phyloP scores from a whole-genome alignment of 345 rosid species.

The Anacardium occidentale region DNA sequence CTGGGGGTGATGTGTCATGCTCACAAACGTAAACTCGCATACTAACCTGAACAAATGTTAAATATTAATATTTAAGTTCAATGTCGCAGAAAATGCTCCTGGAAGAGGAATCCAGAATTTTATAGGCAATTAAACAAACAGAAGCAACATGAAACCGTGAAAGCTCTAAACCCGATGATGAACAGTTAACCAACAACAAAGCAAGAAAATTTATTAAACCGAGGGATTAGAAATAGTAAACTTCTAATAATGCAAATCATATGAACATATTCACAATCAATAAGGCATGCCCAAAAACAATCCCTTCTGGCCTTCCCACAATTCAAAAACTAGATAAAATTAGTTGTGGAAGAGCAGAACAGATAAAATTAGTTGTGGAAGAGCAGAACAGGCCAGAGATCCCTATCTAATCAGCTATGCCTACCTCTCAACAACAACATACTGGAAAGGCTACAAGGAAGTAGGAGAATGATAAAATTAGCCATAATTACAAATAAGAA shows the following conservation, averaged over 20 bases:
- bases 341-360: background rate
- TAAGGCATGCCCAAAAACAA: no score
- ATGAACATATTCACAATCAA: background rate
- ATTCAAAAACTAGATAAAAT: background rate
- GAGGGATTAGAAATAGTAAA: background rate
- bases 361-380: background rate
- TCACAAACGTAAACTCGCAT: conserved; percentile 75
- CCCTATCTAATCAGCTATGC: background rate
- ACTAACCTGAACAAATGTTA: conserved; percentile 60
- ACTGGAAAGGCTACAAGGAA: background rate
- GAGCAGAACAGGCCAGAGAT: background rate
- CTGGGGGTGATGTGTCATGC: conserved; percentile 83
- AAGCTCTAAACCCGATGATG: background rate
- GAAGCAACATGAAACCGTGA: background rate
- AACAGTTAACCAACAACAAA: background rate
- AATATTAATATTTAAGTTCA: conserved; percentile 8
- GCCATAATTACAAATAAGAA: background rate
- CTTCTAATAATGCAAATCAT: background rate
- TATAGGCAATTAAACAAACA: background rate
- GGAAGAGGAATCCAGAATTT: conserved; percentile 9
- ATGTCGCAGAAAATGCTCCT: background rate
- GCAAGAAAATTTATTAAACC: background rate
- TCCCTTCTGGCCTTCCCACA: background rate
- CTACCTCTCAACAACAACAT: background rate
- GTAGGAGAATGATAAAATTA: background rate